These are phyloP conservation scores for Cordyceps fumosorosea DNA, from an alignment of 2,329 filamentous ascomycete species.

Conservation along the genomic window DNA sequence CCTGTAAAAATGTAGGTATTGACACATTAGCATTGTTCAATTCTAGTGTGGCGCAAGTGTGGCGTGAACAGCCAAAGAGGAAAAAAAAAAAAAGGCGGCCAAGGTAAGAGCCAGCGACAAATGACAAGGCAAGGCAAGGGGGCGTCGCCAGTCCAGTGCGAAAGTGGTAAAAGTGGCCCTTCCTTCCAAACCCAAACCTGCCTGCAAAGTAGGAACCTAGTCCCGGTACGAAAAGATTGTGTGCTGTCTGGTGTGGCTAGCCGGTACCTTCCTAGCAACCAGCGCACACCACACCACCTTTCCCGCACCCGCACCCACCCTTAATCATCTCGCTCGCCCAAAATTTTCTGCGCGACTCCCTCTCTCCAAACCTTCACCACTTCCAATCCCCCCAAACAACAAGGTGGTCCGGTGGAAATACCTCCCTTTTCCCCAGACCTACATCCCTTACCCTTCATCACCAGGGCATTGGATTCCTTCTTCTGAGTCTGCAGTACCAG, in stretches of 20 bases:
- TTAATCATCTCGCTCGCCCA: conserved; percentile 10
- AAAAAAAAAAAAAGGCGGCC: too few species aligned
- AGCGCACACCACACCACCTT: not conserved
- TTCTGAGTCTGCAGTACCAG: conserved; percentile 7
- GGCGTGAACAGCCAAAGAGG: not conserved
- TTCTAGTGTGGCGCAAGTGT: not conserved
- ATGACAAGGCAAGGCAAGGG: not conserved
- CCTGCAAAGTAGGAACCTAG: too few species aligned
- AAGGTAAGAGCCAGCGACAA: not conserved
- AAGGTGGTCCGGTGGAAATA: conserved; percentile 14
- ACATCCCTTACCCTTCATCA: conserved; percentile 12
- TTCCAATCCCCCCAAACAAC: conserved; percentile 12
- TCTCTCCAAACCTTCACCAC: conserved; percentile 12
- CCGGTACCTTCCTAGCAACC: not conserved
- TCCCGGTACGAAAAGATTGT: too few species aligned
- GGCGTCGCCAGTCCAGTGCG: too few species aligned
- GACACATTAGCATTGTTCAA: not conserved
- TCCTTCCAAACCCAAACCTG: too few species aligned
- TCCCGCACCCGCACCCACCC: not conserved
- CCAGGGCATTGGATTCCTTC: conserved; percentile 14
- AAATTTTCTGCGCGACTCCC: conserved; percentile 11
- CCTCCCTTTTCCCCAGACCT: conserved; percentile 9
- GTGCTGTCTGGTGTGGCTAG: not conserved
- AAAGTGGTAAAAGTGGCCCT: too few species aligned
- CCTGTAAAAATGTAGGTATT: not conserved